A percentile compares a stretch with the other conserved stretches of the same genome.
Conservation (phyloP, 495 filamentous ascomycete species). For the Penicillium waksmanii region DNA sequence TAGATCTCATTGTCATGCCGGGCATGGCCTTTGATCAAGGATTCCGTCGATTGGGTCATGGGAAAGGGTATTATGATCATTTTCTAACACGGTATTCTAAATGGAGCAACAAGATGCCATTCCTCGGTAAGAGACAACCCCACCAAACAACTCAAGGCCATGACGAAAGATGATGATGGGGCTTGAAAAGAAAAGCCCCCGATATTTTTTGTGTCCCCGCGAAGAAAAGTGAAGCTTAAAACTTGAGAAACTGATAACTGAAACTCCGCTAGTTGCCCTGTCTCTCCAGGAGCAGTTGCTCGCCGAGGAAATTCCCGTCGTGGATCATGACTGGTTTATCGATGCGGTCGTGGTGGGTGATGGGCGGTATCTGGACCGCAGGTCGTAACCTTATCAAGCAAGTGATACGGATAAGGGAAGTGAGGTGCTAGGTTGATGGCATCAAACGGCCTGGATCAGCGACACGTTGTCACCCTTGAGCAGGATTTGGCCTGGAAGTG, state of each 20-base stretch:
- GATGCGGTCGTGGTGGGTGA: slow-evolving; percentile 70
- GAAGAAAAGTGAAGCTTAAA: slow-evolving; percentile 14
- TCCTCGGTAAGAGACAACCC: slow-evolving; percentile 56
- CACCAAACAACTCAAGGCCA: not conserved
- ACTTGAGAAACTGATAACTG: too few relatives aligned
- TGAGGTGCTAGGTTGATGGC: not conserved
- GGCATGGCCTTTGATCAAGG: slow-evolving; percentile 87
- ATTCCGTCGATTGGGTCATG: slow-evolving; percentile 84
- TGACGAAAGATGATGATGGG: slow-evolving; percentile 10
- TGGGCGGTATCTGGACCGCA: slow-evolving; percentile 42
- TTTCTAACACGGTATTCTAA: slow-evolving; percentile 76
- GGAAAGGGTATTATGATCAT: slow-evolving; percentile 95
- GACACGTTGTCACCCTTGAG: slow-evolving; percentile 98
- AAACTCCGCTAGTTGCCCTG: slow-evolving; percentile 68
- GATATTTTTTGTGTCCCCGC: slow-evolving; percentile 8
- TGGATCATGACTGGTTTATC: slow-evolving; percentile 65
- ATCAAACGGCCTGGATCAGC: slow-evolving; percentile 76
- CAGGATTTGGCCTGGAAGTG: slow-evolving; percentile 80
- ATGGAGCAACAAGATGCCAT: slow-evolving; percentile 59
- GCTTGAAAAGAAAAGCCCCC: slow-evolving; percentile 2
- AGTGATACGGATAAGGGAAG: not conserved
- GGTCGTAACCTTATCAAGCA: slow-evolving; percentile 33
- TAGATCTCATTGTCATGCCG: slow-evolving; percentile 90
- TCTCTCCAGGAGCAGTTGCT: slow-evolving; percentile 88
- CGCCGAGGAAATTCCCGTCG: slow-evolving; percentile 66